A percentile compares a stretch with the other conserved stretches of the same genome.
Evolutionary conservation across 2,329 filamentous ascomycete genomes (phyloP).

Genomic region (Microdochium bolleyi): DNA sequence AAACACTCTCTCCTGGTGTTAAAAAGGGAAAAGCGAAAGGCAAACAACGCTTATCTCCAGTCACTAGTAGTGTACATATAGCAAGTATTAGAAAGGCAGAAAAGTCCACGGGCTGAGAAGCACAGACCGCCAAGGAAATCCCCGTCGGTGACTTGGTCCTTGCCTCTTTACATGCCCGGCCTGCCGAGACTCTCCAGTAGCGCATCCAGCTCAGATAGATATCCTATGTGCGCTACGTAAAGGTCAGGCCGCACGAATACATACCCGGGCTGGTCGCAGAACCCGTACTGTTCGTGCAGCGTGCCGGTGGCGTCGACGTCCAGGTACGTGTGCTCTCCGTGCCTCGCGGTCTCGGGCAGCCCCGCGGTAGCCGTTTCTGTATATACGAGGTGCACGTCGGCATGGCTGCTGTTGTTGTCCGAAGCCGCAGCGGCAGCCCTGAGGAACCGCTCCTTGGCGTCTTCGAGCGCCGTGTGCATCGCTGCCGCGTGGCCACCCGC

Average conservation of each 20-base stretch:
- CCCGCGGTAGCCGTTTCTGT: too few relatives aligned
- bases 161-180: too few relatives aligned
- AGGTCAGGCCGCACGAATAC: slow-evolving; percentile 17
- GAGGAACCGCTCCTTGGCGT: slow-evolving; percentile 9
- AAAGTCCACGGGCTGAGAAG: too few relatives aligned
- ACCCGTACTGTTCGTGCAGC: slow-evolving; percentile 15
- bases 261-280: slow-evolving; percentile 11
- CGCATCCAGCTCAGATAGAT: slow-evolving; percentile 7
- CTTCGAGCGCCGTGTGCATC: slow-evolving; percentile 8
- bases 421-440: not conserved
- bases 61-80: too few relatives aligned
- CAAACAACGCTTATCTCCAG: too few relatives aligned
- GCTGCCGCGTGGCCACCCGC: slow-evolving; percentile 5
- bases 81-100: too few relatives aligned
- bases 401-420: slow-evolving; percentile 1
- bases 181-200: slow-evolving; percentile 7
- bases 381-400: slow-evolving; percentile 11
- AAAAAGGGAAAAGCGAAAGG: too few relatives aligned
- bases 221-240: slow-evolving; percentile 18
- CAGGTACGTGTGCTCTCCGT: slow-evolving; percentile 7
- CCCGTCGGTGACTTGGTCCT: too few relatives aligned
- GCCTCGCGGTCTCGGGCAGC: too few relatives aligned
- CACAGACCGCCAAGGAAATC: too few relatives aligned
- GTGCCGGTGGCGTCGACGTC: slow-evolving; percentile 9
- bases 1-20: too few relatives aligned